Conservation (phyloP, 495 filamentous ascomycete genomes). For the Cudoniella acicularis region DNA sequence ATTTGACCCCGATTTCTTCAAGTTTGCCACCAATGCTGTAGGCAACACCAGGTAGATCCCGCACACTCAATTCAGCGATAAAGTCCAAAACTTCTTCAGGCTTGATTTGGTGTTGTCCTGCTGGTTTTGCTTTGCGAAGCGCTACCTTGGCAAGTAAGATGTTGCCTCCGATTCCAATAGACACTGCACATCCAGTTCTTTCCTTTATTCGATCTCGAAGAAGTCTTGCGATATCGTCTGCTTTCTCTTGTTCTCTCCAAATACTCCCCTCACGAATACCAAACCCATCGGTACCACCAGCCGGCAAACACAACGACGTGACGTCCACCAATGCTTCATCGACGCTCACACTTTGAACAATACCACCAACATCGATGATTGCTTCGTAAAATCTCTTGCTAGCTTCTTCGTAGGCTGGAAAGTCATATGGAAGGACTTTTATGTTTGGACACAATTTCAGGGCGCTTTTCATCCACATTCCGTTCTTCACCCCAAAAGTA, state of each 20-base stretch:
- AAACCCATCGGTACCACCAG: slow-evolving; percentile 64
- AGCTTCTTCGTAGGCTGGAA: slow-evolving; percentile 88
- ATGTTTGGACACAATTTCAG: slow-evolving; percentile 79
- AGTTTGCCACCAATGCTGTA: slow-evolving; percentile 79
- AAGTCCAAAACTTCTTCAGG: slow-evolving; percentile 75
- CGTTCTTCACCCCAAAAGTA: slow-evolving; percentile 83
- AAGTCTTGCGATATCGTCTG: slow-evolving; percentile 63
- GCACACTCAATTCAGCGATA: slow-evolving; percentile 69
- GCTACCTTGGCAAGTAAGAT: slow-evolving; percentile 89
- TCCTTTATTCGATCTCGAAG: slow-evolving; percentile 66
- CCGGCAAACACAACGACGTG: slow-evolving; percentile 60
- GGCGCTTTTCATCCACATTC: slow-evolving; percentile 98
- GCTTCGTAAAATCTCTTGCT: slow-evolving; percentile 83
- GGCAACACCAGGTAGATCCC: slow-evolving; percentile 83
- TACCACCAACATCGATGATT: slow-evolving; percentile 72
- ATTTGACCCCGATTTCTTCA: slow-evolving; percentile 79
- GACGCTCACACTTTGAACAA: slow-evolving; percentile 93
- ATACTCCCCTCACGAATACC: slow-evolving; percentile 67
- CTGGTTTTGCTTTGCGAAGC: slow-evolving; percentile 87
- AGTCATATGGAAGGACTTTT: slow-evolving; percentile 87
- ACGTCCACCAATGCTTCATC: slow-evolving; percentile 89
- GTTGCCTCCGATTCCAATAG: slow-evolving; percentile 91
- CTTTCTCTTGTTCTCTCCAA: slow-evolving; percentile 77
- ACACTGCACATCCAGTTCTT: slow-evolving; percentile 80
- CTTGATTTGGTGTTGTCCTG: slow-evolving; percentile 83